Conservation (phyloP, 1,284 basidiomycete genomes). For the Puccinia polysora region DNA sequence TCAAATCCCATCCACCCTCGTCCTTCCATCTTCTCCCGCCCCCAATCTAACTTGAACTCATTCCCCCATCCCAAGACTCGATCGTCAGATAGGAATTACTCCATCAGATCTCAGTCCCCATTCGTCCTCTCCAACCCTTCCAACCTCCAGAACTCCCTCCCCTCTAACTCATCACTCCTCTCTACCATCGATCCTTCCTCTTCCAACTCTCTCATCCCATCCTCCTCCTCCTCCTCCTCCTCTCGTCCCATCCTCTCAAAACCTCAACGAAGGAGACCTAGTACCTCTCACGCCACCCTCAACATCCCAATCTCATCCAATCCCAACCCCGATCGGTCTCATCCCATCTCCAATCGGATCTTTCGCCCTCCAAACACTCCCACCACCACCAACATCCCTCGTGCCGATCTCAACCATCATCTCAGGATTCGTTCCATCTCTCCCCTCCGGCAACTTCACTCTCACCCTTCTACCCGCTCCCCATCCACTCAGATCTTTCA, state of each 20-base stretch:
- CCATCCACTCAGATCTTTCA: neutral
- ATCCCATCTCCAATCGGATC: constrained; percentile 17
- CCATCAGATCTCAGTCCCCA: constrained; percentile 31
- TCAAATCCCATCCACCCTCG: neutral
- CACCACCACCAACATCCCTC: neutral
- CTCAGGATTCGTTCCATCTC: constrained; percentile 18
- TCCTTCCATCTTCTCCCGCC: neutral
- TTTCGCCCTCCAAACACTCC: neutral
- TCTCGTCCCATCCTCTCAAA: neutral
- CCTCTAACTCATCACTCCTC: constrained; percentile 2
- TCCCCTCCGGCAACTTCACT: neutral
- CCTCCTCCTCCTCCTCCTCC: neutral
- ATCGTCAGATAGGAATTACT: neutral
- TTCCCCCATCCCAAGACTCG: neutral
- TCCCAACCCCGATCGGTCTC: neutral
- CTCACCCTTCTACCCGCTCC: neutral
- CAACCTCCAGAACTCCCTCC: neutral
- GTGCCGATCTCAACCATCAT: neutral
- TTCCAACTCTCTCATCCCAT: neutral
- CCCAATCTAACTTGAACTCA: constrained; percentile 7
- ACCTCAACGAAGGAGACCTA: constrained; percentile 2
- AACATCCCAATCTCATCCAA: constrained; percentile 33
- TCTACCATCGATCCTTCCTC: neutral
- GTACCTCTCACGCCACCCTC: constrained; percentile 19
- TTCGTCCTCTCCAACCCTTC: constrained; percentile 7